Evolutionary conservation across 1,284 basidiomycete species (phyloP).

Genomic region (Prillingera fragicola): DNA sequence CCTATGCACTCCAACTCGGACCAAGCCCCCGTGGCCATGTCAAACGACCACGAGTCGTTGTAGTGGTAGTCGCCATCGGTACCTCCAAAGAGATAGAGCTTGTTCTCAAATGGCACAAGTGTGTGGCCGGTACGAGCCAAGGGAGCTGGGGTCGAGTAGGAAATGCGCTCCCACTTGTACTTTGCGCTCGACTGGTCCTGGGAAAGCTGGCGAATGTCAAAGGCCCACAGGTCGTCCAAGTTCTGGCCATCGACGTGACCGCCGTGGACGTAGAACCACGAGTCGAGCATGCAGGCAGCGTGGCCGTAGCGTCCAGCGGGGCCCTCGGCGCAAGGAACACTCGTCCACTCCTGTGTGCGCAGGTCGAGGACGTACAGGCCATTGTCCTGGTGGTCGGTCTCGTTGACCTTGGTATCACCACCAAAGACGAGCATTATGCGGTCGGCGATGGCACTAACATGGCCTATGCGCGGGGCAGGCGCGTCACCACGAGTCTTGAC

Average conservation of each 20-base stretch:
- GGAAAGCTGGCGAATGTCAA: constrained; percentile 76
- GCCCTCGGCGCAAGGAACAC: constrained; percentile 63
- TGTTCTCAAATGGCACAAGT: constrained; percentile 77
- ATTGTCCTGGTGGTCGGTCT: constrained; percentile 82
- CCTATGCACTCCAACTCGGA: constrained; percentile 93
- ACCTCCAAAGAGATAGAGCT: constrained; percentile 91
- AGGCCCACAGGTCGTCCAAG: constrained; percentile 92
- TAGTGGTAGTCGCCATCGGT: constrained; percentile 99
- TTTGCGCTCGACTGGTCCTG: constrained; percentile 12
- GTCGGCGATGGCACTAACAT: constrained; percentile 91
- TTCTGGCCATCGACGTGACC: constrained; percentile 96
- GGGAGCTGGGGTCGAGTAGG: constrained; percentile 12
- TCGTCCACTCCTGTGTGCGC: constrained; percentile 93
- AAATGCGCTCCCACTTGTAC: constrained; percentile 63
- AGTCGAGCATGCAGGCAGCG: constrained; percentile 85
- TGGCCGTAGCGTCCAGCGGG: constrained; percentile 93
- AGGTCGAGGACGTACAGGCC: constrained; percentile 93
- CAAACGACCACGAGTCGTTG: constrained; percentile 98
- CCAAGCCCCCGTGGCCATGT: constrained; percentile 77
- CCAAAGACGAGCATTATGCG: constrained; percentile 98
- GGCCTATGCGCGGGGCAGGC: constrained; percentile 86
- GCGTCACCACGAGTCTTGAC: constrained; percentile 84
- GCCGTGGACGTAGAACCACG: constrained; percentile 90
- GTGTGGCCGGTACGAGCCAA: constrained; percentile 81
- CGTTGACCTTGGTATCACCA: constrained; percentile 78